These are phyloP conservation scores for Candida tetrigidarum DNA, from an alignment of 1,139 yeast species.

Conservation along the genomic window DNA sequence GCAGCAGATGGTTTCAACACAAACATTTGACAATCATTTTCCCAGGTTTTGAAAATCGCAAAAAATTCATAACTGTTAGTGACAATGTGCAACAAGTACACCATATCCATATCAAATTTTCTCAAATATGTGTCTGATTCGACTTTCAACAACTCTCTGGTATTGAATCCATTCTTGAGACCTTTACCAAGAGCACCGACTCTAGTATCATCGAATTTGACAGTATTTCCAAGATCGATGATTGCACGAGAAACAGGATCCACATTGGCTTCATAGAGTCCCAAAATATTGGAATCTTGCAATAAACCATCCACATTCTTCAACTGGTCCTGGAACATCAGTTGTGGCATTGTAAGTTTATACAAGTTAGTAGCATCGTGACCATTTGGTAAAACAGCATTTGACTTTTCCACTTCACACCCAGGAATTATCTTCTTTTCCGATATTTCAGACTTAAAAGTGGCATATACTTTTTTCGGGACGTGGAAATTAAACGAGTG, in stretches of 20 bases:
- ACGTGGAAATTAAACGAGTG: constrained; percentile 76
- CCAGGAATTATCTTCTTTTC: constrained; percentile 51
- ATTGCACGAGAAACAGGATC: constrained; percentile 73
- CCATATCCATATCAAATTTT: constrained; percentile 59
- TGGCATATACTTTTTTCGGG: constrained; percentile 73
- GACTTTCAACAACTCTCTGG: constrained; percentile 55
- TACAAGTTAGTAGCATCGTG: constrained; percentile 60
- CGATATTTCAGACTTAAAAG: constrained; percentile 57
- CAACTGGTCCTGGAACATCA: constrained; percentile 57
- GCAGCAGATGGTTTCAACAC: constrained; percentile 69
- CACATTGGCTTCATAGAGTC: constrained; percentile 79
- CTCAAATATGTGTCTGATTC: constrained; percentile 56
- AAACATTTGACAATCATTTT: constrained; percentile 52
- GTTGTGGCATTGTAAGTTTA: constrained; percentile 70
- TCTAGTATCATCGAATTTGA: constrained; percentile 66
- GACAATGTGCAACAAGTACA: constrained; percentile 72
- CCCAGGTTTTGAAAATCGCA: constrained; percentile 72
- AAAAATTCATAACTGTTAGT: constrained; percentile 80
- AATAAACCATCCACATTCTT: constrained; percentile 65
- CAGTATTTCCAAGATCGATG: constrained; percentile 75
- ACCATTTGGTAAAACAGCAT: constrained; percentile 72
- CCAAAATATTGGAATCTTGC: constrained; percentile 64
- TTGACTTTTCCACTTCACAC: constrained; percentile 63
- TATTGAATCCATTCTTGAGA: constrained; percentile 79
- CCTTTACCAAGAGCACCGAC: constrained; percentile 91